Base-by-base conservation (phyloP, 163 green algal species). In the Scenedesmus sp. region DNA sequence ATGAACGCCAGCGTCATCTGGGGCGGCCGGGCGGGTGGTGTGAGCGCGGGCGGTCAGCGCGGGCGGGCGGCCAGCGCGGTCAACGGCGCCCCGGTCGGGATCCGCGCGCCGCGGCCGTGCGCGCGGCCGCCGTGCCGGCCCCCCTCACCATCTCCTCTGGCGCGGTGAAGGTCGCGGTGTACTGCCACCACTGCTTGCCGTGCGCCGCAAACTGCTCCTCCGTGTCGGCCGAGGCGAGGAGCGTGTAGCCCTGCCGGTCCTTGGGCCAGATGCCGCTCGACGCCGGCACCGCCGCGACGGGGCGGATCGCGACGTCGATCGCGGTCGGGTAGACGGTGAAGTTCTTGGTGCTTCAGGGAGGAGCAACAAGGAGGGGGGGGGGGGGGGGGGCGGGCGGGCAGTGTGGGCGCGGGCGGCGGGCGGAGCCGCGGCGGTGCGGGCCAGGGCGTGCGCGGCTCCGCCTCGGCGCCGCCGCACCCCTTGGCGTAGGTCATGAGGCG, bases 1-100 rank as follows among this genome's bases (percentile, higher is more conserved):
- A 74, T 75, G 50, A 81, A 81, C 1, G 74, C 74, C 20, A 81
- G 24, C 6, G 63, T 73, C 15, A 81, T 48, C 74, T 81, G 34
- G 57, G 69, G 29, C 29, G 71, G n/a, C 18, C 10, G 6, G 24
- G 53, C 10, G n/a, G n/a, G n/a, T n/a, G n/a, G n/a, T n/a, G n/a
- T n/a, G n/a, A n/a, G n/a, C n/a, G n/a, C n/a, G n/a, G n/a, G n/a
- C n/a, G n/a, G n/a, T n/a, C n/a, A n/a, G n/a, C n/a, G n/a, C n/a
- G n/a, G n/a, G n/a, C n/a, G n/a, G n/a, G n/a, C n/a, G n/a, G n/a
- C n/a, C n/a, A n/a, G n/a, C n/a, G n/a, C n/a, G n/a, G n/a, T n/a
- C n/a, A n/a, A n/a, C n/a, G n/a, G n/a, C n/a, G n/a, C n/a, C n/a
- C n/a, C n/a, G n/a, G n/a, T n/a, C n/a, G n/a, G n/a, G n/a, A n/a